Evolutionary conservation across 805 yeast species (phyloP), one percentile per base, ranked within the genome.

Genomic region (Candida ficus): DNA sequence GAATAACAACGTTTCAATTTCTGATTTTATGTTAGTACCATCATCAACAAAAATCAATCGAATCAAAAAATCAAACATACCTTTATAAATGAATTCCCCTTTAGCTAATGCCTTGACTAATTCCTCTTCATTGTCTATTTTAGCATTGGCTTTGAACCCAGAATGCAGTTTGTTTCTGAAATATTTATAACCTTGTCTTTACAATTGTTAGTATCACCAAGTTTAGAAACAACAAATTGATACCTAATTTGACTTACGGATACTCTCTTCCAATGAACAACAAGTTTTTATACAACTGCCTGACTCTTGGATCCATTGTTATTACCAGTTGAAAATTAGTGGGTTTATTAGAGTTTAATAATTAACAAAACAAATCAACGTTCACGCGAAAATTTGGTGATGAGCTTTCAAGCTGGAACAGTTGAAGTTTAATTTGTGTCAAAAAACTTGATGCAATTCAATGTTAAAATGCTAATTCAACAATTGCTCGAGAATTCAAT

Each of bases 71-170:
- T n/a, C n/a, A 22, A 16, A 38, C 54, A 26, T 35, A 45, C 54
- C 54, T 40, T 49, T 51, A 27, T 47, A 47, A 3, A 48, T 31
- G 18, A 44, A 49, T 19, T 50, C 47, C 1, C 55, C 55, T 31
- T 38, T 47, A 4, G 20, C 48, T 17, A 51, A 22, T 0, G 53
- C 52, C 12, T 37, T 37, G 5, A 36, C 39, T 1, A 51, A 14
- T 4, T 38, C 43, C 8, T 41, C 29, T 13, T 46, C 50, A 7
- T 31, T 32, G 3, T 34, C 8, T 1, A 34, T n/a, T 3, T 11
- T n/a, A 7, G 19, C 29, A 28, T 44, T 44, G 31, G 31, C 36
- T 29, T 42, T 18, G 35, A 51, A 51, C 4, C 43, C 52, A 20
- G 40, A 34, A 26, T 46, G 45, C 8, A 47, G 27, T 14, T 33